Evolutionary conservation across 2,329 filamentous ascomycete genomes (phyloP).

Genomic region (Mollisia scopiformis): DNA sequence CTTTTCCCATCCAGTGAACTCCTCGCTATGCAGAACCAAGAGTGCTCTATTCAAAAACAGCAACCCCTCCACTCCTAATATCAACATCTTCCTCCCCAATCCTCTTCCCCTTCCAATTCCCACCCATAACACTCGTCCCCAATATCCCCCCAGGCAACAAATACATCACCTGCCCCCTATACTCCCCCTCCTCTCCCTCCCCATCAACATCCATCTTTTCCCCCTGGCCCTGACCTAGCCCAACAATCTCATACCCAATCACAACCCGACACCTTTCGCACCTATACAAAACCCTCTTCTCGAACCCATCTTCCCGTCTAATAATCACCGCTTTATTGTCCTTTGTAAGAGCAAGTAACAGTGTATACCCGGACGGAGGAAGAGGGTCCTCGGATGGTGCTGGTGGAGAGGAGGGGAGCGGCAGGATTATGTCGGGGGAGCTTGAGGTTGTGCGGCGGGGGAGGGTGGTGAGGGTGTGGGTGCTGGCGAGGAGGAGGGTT

Average conservation of each 20-base stretch:
- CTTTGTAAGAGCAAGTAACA: too few species aligned
- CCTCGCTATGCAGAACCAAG: background rate
- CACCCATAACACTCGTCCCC: slow-evolving; percentile 56
- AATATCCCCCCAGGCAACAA: slow-evolving; percentile 62
- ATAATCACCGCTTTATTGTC: slow-evolving; percentile 55
- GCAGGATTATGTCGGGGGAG: slow-evolving; percentile 59
- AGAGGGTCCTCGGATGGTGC: slow-evolving; percentile 24
- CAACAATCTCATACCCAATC: slow-evolving; percentile 64
- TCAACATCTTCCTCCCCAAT: slow-evolving; percentile 38
- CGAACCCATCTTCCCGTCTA: slow-evolving; percentile 64
- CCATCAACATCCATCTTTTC: slow-evolving; percentile 26
- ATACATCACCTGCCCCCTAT: slow-evolving; percentile 53
- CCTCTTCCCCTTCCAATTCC: slow-evolving; percentile 34
- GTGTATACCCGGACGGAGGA: background rate
- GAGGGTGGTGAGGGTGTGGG: slow-evolving; percentile 52
- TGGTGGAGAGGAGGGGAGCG: slow-evolving; percentile 42
- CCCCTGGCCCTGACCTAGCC: background rate
- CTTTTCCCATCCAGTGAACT: background rate
- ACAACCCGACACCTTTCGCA: slow-evolving; percentile 64
- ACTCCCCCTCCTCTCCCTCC: slow-evolving; percentile 33
- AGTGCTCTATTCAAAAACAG: slow-evolving; percentile 39
- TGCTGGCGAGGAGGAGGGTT: slow-evolving; percentile 64
- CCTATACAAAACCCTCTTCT: slow-evolving; percentile 61
- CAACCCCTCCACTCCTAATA: slow-evolving; percentile 24
- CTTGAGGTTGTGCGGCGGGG: slow-evolving; percentile 48